phyloP scores from a whole-genome alignment of 1,284 basidiomycete species.

The Naganishia sp. region DNA sequence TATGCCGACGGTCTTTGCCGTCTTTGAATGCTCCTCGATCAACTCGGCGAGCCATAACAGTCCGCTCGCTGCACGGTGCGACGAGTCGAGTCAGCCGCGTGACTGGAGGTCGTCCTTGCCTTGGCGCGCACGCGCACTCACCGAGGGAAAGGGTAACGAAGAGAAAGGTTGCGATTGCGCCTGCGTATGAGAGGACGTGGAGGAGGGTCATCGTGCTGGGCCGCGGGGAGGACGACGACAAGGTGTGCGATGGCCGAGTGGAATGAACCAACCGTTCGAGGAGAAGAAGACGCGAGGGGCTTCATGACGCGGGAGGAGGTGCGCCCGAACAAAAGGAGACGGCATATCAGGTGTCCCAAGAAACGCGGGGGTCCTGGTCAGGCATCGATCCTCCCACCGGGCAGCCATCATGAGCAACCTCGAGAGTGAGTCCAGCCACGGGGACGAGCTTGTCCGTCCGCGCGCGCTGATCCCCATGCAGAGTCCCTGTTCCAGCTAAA shows the following conservation, averaged over 20 bases:
- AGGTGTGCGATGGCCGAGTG: too few relatives aligned
- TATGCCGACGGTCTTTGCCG: constrained; percentile 76
- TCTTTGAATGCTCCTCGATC: constrained; percentile 84
- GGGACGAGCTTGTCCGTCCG: too few relatives aligned
- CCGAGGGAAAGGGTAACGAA: constrained; percentile 79
- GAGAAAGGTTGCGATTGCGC: constrained; percentile 67
- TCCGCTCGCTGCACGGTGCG: constrained; percentile 69
- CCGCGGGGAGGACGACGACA: background rate
- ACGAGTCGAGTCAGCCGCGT: constrained; percentile 31
- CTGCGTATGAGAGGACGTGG: constrained; percentile 61
- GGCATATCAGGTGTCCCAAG: too few relatives aligned
- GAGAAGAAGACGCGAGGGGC: too few relatives aligned
- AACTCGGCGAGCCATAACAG: constrained; percentile 88
- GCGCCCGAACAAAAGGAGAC: background rate
- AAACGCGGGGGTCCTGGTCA: too few relatives aligned
- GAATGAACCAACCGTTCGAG: too few relatives aligned
- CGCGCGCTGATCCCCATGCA: constrained; percentile 52
- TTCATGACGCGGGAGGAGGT: background rate
- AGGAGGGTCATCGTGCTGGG: constrained; percentile 41
- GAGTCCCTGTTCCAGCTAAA: constrained; percentile 96
- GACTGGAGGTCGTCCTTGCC: background rate
- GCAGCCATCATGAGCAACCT: constrained; percentile 76
- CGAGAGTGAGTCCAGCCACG: constrained; percentile 67
- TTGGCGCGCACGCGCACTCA: constrained; percentile 48
- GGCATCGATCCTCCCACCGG: too few relatives aligned